Evolutionary conservation across 139 green algal species (phyloP), one percentile per base, ranked within the genome.

Genomic region (Haematococcus lacustris): DNA sequence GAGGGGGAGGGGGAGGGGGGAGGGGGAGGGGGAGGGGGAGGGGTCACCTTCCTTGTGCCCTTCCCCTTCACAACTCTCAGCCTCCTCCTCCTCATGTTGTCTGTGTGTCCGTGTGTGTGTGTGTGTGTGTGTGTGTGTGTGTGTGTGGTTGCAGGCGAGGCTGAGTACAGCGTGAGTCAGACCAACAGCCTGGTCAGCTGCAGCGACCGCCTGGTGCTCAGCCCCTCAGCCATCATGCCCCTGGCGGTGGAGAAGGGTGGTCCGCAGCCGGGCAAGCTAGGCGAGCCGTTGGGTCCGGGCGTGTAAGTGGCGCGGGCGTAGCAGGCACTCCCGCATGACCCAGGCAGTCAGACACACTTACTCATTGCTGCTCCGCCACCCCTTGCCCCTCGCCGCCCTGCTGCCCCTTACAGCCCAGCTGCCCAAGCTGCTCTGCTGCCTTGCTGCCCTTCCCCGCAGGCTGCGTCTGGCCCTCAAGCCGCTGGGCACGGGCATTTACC

Each of bases 401-500:
- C 21, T 57, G 47, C 47, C 47, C 21, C 13, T 21, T 13, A 32
- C 59, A 6, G 21, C 21, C 30, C n/a, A 25, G 23, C 30, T 66
- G 59, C 25, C 26, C 59, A 37, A n/a, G 47, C 13, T 21, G 13
- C 47, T 21, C 13, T 57, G 47, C 13, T 57, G 21, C 13, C 47
- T 57, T 57, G 47, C 47, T 21, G 13, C 47, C 21, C 47, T 21
- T 57, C 47, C 47, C 37, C 81, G 81, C 73, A 82, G 63, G 9
- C 57, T 93, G 53, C 73, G 71, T 7, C 40, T 92, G 38, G 60
- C 53, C 21, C 51, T 92, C 25, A 74, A 78, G 38, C 84, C 86
- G 9, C 78, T 82, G 13, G 80, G 74, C 37, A 73, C 85, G 1
- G 88, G 89, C n/a, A 73, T 85, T 28, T 93, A 94, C 74, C 88